Evolutionary conservation across 345 rosid species (phyloP).

Genomic region (Populus euphratica): DNA sequence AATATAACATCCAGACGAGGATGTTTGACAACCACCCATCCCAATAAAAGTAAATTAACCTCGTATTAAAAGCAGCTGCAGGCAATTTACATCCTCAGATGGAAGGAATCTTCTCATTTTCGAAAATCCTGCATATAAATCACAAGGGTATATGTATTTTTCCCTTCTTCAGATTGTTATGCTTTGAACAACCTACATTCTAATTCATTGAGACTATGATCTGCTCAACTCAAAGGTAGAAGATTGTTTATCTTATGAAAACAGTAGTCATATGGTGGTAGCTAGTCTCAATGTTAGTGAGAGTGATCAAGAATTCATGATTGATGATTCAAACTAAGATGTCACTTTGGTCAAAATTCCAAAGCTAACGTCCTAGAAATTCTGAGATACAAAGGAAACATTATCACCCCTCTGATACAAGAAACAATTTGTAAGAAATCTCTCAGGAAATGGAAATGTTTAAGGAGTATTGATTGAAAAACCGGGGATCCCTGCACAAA

Average conservation of each 20-base stretch:
- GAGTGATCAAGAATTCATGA: conserved; percentile 20
- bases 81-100: conserved; percentile 21
- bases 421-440: too few relatives aligned
- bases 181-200: conserved; percentile 29
- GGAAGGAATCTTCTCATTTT: conserved; percentile 15
- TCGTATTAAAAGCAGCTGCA: conserved; percentile 21
- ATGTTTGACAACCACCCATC: background rate
- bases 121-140: conserved; percentile 38
- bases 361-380: too few relatives aligned
- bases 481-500: too few relatives aligned
- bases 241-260: background rate
- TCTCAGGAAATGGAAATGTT: too few relatives aligned
- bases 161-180: conserved; percentile 21
- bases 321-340: background rate
- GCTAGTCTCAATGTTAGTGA: conserved; percentile 2
- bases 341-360: too few relatives aligned
- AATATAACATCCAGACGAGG: conserved; percentile 1
- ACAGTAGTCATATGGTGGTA: background rate
- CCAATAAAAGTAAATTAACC: conserved; percentile 16
- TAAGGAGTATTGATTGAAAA: too few relatives aligned
- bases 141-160: conserved; percentile 27
- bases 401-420: too few relatives aligned
- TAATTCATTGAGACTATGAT: conserved; percentile 16
- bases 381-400: too few relatives aligned
- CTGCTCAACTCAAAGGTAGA: conserved; percentile 10